Percentiles rank a stretch among this genome's conserved stretches.
Evolutionary conservation across 495 filamentous ascomycete species (phyloP).

Genomic region (Elasticomyces elasticus): DNA sequence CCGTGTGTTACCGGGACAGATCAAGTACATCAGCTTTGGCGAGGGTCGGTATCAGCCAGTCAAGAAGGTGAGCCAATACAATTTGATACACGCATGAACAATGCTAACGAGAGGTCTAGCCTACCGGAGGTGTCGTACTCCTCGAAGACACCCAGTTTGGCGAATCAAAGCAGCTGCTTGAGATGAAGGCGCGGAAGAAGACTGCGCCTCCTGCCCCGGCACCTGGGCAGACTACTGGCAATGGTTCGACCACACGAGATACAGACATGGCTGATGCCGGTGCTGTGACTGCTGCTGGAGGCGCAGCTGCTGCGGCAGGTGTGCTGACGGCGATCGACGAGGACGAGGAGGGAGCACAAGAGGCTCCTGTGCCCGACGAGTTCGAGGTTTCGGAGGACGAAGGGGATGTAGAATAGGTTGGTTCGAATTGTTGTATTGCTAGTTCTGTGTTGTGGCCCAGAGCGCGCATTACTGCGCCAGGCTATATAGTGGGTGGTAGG

Average conservation of each 20-base stretch:
- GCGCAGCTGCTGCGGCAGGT: constrained; percentile 65
- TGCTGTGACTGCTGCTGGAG: constrained; percentile 25
- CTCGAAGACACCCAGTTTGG: constrained; percentile 75
- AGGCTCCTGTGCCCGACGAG: constrained; percentile 66
- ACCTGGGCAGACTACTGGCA: constrained; percentile 26
- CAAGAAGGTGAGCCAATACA: constrained; percentile 62
- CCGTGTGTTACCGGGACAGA: constrained; percentile 80
- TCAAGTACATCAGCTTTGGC: constrained; percentile 87
- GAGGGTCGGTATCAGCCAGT: constrained; percentile 84
- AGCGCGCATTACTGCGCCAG: not conserved
- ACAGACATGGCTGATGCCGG: constrained; percentile 25
- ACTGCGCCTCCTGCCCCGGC: constrained; percentile 37
- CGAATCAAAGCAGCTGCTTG: constrained; percentile 67
- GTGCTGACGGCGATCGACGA: constrained; percentile 78
- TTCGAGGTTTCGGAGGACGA: constrained; percentile 81
- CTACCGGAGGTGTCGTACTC: constrained; percentile 87
- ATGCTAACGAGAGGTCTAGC: constrained; percentile 39
- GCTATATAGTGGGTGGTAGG: not conserved
- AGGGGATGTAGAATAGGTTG: constrained; percentile 38
- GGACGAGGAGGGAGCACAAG: constrained; percentile 72
- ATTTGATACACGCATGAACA: not conserved
- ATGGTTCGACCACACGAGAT: constrained; percentile 19
- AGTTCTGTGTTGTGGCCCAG: not conserved
- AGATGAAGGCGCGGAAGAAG: constrained; percentile 76
- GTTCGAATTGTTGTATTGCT: not conserved